Evolutionary conservation across 1,139 yeast species (phyloP).

Genomic region (Protomyces inundatus): DNA sequence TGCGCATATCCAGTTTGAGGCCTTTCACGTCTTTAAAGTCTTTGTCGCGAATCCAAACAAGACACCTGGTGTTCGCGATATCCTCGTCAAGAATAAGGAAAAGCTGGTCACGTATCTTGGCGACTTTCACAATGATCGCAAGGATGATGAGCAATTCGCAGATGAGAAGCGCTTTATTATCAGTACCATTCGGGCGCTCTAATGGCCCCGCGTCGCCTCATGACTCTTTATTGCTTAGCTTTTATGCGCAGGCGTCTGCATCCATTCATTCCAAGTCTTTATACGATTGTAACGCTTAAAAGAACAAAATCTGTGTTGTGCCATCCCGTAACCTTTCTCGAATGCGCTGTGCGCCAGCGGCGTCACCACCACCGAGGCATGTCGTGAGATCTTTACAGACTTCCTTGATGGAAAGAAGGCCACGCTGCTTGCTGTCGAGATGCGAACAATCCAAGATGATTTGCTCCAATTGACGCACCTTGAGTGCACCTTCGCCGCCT

Average conservation of each 20-base stretch:
- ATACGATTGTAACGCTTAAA: background rate
- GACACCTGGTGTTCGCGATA: constrained; percentile 70
- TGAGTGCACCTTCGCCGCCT: background rate
- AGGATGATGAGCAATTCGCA: constrained; percentile 60
- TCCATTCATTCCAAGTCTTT: background rate
- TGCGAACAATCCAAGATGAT: constrained; percentile 8
- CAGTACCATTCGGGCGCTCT: constrained; percentile 56
- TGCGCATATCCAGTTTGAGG: constrained; percentile 80
- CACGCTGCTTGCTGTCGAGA: constrained; percentile 15
- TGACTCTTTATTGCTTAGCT: background rate
- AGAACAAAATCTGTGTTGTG: background rate
- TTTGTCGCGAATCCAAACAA: constrained; percentile 94
- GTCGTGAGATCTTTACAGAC: constrained; percentile 2
- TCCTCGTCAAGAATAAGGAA: constrained; percentile 72
- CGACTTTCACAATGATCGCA: constrained; percentile 55
- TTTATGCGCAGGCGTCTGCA: background rate
- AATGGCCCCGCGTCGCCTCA: background rate
- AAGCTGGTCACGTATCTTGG: constrained; percentile 67
- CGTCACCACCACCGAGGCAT: background rate
- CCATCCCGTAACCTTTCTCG: background rate
- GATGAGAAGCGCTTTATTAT: constrained; percentile 80
- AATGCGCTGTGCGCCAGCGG: background rate
- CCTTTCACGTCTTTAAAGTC: constrained; percentile 80
- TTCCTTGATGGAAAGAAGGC: constrained; percentile 9
- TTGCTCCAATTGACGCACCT: constrained; percentile 14